phyloP scores from a whole-genome alignment of 2,329 filamentous ascomycete species.

The Colletotrichum scovillei region DNA sequence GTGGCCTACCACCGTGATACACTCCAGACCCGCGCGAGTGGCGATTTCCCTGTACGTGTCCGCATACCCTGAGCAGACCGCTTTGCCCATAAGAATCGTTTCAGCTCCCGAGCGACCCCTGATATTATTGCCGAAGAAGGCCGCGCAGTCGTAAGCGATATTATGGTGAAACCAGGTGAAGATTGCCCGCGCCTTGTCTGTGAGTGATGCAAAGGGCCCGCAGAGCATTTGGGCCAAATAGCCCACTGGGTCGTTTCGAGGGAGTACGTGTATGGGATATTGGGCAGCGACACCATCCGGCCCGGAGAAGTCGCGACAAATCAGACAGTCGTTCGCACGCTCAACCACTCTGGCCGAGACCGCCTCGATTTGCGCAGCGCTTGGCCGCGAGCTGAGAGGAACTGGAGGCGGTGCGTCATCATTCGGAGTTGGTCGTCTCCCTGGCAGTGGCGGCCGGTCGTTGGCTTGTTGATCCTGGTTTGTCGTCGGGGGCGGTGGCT shows the following conservation, averaged over 20 bases:
- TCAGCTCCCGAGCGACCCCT: constrained; percentile 75
- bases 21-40: constrained; percentile 81
- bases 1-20: constrained; percentile 79
- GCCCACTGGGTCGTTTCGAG: constrained; percentile 71
- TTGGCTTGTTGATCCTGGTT: constrained; percentile 35
- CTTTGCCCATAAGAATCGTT: constrained; percentile 80
- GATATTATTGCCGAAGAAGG: constrained; percentile 81
- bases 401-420: constrained; percentile 61
- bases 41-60: constrained; percentile 84
- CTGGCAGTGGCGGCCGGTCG: constrained; percentile 33
- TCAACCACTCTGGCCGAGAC: constrained; percentile 47
- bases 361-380: constrained; percentile 61
- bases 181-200: constrained; percentile 92
- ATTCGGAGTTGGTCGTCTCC: constrained; percentile 25
- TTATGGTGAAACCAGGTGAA: constrained; percentile 98
- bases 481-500: constrained; percentile 20
- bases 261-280: constrained; percentile 79
- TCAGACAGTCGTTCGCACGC: constrained; percentile 68
- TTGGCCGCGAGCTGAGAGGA: constrained; percentile 64
- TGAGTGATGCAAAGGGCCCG: constrained; percentile 80
- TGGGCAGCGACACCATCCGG: constrained; percentile 83
- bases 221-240: constrained; percentile 85
- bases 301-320: constrained; percentile 88
- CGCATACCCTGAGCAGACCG: constrained; percentile 94
- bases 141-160: constrained; percentile 82